Conservation (phyloP, 495 filamentous ascomycete genomes). For the Talaromyces stipitatus region DNA sequence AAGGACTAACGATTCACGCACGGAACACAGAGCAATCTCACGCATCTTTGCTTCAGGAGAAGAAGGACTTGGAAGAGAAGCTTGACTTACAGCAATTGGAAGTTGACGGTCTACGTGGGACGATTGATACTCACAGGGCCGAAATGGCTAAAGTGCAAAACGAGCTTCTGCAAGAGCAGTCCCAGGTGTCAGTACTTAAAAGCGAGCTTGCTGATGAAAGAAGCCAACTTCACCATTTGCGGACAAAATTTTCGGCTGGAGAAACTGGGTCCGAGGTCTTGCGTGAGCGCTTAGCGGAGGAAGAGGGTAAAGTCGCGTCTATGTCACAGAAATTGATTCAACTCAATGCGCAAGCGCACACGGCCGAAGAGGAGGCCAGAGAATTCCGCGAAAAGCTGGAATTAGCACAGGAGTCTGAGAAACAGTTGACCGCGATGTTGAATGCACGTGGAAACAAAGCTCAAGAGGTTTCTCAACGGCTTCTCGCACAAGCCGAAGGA, state of each 20-base stretch:
- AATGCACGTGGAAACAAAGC: slow-evolving; percentile 59
- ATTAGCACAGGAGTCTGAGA: slow-evolving; percentile 41
- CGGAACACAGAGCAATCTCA: slow-evolving; percentile 32
- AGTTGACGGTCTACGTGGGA: slow-evolving; percentile 35
- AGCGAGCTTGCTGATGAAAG: slow-evolving; percentile 61
- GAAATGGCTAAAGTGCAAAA: slow-evolving; percentile 30
- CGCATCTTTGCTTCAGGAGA: slow-evolving; percentile 28
- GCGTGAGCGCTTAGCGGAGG: slow-evolving; percentile 59
- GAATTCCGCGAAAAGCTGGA: slow-evolving; percentile 51
- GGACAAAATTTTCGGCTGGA: slow-evolving; percentile 63
- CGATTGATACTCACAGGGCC: slow-evolving; percentile 32
- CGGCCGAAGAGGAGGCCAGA: slow-evolving; percentile 59
- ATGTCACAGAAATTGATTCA: slow-evolving; percentile 60
- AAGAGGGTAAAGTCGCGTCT: slow-evolving; percentile 53
- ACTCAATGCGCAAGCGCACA: slow-evolving; percentile 54
- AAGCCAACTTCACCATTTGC: slow-evolving; percentile 54
- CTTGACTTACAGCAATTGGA: slow-evolving; percentile 32
- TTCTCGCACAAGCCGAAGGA: slow-evolving; percentile 71
- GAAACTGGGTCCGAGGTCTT: slow-evolving; percentile 74
- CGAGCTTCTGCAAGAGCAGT: slow-evolving; percentile 46
- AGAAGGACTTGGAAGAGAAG: slow-evolving; percentile 42
- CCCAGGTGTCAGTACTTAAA: slow-evolving; percentile 48
- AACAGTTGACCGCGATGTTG: slow-evolving; percentile 38
- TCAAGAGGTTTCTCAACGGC: slow-evolving; percentile 72
- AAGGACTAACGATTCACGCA: slow-evolving; percentile 44